Base-by-base conservation (phyloP, 2,329 filamentous ascomycete species). In the Colletotrichum brevisporum region DNA sequence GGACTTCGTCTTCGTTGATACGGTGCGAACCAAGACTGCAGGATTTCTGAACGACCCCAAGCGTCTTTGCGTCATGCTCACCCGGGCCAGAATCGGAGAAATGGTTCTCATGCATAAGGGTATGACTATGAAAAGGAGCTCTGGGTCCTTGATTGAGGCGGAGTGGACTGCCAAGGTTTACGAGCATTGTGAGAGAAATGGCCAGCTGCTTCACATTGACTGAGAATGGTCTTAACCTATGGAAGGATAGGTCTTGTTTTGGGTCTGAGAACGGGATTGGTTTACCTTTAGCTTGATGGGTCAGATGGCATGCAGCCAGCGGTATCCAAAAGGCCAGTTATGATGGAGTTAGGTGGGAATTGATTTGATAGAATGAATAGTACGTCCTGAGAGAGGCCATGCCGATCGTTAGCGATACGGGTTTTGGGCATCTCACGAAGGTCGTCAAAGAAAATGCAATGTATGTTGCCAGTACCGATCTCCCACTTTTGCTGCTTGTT, bases 1-100 rank as follows among this genome's bases (percentile, higher is more conserved):
- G 0, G 84, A 86, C 48, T 76, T 85, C 5, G 82, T 86, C 0
- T 81, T 85, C 41, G 75, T 86, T 0, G 84, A 86, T 73, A 77
- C 85, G 70, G 83, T 85, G 2, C 76, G 81, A n/a, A 80, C 80
- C 0, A 74, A 73, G 0, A 75, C 74, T 0, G 80, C 81, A 0
- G 77, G 76, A 0, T 85, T 85, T 57, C 80, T 85, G 73, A 79
- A 85, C 24, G 80, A 85, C 16, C 75, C 79, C 0, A 81, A 83
- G 45, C 76, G 83, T 0, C 77, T 86, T 2, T 85, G 84, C 16
- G 84, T 86, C 0, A 83, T 83, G 0, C 76, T 85, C 8, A 85
- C 83, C 0, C 76, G 84, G 3, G 83, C 83, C 0, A 75, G 81
- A 3, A 81, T 84, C 52, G 83, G 81, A 0, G 84, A 86, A 62